Conservation (phyloP, 768 basidiomycete species). For the Cubamyces sp. region DNA sequence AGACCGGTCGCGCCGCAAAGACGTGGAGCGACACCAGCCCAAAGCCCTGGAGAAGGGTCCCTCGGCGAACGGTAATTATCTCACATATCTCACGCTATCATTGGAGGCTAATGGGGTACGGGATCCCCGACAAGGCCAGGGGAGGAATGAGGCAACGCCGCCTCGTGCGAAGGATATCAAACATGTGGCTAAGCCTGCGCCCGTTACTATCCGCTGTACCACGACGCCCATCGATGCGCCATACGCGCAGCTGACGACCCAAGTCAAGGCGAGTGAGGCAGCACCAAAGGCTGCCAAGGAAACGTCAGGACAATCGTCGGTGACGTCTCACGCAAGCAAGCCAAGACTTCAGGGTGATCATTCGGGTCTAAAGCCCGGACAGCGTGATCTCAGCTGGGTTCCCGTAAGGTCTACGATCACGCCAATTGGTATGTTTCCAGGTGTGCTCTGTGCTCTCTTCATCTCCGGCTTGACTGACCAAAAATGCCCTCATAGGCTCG, state of each 20-base stretch:
- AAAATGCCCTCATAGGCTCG: too few species aligned
- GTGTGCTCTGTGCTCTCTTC: not conserved
- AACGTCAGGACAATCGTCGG: not conserved
- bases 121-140: not conserved
- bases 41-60: not conserved
- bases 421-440: not conserved
- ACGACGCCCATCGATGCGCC: slow-evolving; percentile 9
- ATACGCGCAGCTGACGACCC: not conserved
- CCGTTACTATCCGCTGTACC: not conserved
- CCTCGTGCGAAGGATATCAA: too few species aligned
- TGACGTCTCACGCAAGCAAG: not conserved
- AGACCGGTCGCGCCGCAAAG: not conserved
- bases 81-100: not conserved
- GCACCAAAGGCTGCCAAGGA: not conserved
- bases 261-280: not conserved
- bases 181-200: not conserved
- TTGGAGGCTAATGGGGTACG: not conserved
- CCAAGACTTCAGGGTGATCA: too few species aligned
- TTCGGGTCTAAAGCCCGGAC: too few species aligned
- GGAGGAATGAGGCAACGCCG: not conserved
- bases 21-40: not conserved
- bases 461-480: not conserved
- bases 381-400: not conserved
- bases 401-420: slow-evolving; percentile 5
- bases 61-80: too few species aligned